These are phyloP conservation scores for Eimeria praecox DNA, from an alignment of 169 alveolate species.

Conservation along the genomic window DNA sequence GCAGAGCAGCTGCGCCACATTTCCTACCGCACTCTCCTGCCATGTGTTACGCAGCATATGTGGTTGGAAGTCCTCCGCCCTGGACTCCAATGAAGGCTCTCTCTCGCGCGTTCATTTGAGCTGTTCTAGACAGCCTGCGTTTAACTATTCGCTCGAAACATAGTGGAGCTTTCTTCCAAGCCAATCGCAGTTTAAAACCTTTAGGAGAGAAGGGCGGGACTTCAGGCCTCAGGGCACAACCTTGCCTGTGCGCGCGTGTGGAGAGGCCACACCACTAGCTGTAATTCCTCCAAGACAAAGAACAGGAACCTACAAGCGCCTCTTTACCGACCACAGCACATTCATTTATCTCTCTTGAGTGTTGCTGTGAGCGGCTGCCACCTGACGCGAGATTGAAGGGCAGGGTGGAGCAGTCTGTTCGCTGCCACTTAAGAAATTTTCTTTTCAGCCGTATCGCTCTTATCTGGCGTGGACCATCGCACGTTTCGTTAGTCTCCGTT, in stretches of 20 bases:
- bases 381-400: neutral
- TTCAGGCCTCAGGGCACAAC: neutral
- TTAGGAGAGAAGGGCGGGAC: neutral
- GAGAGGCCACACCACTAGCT: neutral
- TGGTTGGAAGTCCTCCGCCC: neutral
- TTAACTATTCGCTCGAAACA: neutral
- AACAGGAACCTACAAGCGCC: neutral
- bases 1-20: neutral
- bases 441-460: neutral
- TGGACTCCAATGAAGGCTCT: neutral
- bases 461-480: neutral
- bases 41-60: neutral
- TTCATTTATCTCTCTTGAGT: neutral
- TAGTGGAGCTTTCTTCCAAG: neutral
- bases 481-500: neutral
- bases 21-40: neutral
- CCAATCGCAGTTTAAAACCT: neutral
- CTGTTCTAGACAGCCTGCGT: slow-evolving; percentile 1
- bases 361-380: neutral
- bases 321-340: neutral
- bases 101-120: neutral
- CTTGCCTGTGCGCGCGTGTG: neutral
- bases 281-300: neutral
- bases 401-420: neutral
- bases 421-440: neutral